Evolutionary conservation across 768 basidiomycete species (phyloP).

Genomic region (Amanita exitialis): DNA sequence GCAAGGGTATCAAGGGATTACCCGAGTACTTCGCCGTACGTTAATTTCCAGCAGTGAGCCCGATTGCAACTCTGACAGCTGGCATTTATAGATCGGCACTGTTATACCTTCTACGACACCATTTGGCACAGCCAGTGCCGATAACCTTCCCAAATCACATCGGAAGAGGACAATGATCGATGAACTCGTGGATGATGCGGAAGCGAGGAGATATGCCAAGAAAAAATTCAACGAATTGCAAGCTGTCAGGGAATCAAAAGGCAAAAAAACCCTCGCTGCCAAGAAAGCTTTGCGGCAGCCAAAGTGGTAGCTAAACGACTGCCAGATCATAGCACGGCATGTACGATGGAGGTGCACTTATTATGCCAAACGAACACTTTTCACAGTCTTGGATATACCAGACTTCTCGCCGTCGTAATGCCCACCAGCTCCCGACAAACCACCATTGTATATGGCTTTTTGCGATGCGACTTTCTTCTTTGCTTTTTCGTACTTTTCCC

Average conservation of each 20-base stretch:
- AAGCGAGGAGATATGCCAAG: constrained; percentile 83
- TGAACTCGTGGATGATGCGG: constrained; percentile 82
- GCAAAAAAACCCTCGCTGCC: constrained; percentile 57
- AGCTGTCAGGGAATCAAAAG: constrained; percentile 52
- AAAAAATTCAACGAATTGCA: constrained; percentile 81
- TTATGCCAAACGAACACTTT: constrained; percentile 59
- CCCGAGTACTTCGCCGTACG: constrained; percentile 88
- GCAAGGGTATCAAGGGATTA: constrained; percentile 73
- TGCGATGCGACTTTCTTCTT: constrained; percentile 87
- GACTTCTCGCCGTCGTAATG: constrained; percentile 86
- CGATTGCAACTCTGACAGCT: background rate
- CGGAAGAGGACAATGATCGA: constrained; percentile 82
- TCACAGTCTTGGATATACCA: constrained; percentile 87
- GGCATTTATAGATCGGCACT: constrained; percentile 56
- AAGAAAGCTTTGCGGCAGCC: constrained; percentile 51
- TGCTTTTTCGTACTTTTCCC: constrained; percentile 87
- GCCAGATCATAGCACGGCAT: background rate
- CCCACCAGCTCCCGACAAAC: constrained; percentile 55
- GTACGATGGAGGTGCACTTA: background rate
- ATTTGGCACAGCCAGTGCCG: constrained; percentile 57
- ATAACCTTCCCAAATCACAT: constrained; percentile 60
- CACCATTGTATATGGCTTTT: constrained; percentile 89
- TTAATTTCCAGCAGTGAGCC: constrained; percentile 6
- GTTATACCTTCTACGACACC: constrained; percentile 62
- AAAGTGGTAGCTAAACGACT: constrained; percentile 49